A percentile compares a stretch with the other conserved stretches of the same genome.
These are phyloP conservation scores for Geranium rotundifolium DNA, from an alignment of 345 rosid genomes.

Conservation along the genomic window DNA sequence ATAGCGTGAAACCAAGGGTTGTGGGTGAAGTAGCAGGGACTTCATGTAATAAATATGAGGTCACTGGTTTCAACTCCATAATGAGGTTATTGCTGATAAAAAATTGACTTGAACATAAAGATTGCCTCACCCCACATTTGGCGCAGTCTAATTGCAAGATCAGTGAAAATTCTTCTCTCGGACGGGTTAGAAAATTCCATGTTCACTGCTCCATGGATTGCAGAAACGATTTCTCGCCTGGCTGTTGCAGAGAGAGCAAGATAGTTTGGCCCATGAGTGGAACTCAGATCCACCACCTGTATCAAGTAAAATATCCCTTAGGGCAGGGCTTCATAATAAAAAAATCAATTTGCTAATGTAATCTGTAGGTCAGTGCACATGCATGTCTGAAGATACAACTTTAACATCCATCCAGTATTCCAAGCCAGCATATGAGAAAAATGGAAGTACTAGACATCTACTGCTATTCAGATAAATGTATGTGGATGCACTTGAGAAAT, in stretches of 20 bases:
- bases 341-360: background rate
- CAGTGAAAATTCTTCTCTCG: constrained; percentile 55
- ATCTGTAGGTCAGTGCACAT: background rate
- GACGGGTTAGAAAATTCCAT: constrained; percentile 53
- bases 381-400: background rate
- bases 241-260: constrained; percentile 45
- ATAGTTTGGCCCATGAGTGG: constrained; percentile 56
- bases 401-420: background rate
- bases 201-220: constrained; percentile 60
- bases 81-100: too few relatives aligned
- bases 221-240: constrained; percentile 54
- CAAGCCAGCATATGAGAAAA: too few relatives aligned
- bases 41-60: too few relatives aligned
- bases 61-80: too few relatives aligned
- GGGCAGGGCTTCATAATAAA: background rate
- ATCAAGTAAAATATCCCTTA: constrained; percentile 7
- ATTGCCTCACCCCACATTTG: constrained; percentile 67
- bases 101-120: background rate
- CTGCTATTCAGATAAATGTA: too few relatives aligned
- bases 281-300: constrained; percentile 66
- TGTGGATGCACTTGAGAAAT: too few relatives aligned
- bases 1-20: too few relatives aligned
- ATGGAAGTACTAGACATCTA: too few relatives aligned
- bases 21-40: too few relatives aligned
- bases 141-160: constrained; percentile 55